A percentile compares a stretch with the other conserved stretches of the same genome.
phyloP scores from a whole-genome alignment of 2,329 filamentous ascomycete genomes.

The Emmonsiellopsis sp. region DNA sequence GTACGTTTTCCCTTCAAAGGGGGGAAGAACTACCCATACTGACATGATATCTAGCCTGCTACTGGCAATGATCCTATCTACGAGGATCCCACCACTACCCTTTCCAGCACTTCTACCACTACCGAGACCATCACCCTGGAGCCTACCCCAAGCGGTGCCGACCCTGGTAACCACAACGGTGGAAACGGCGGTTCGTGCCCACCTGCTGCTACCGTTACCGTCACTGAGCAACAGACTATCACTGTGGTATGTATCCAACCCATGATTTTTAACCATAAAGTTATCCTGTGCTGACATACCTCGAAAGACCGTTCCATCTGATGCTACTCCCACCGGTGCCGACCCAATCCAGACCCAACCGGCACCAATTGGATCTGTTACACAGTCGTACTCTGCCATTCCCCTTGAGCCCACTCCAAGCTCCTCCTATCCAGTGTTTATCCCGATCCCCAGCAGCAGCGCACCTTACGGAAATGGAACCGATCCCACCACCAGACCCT shows the following conservation, averaged over 20 bases:
- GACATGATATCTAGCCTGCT: neutral
- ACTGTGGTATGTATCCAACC: constrained; percentile 16
- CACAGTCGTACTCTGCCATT: neutral
- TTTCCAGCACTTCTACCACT: constrained; percentile 19
- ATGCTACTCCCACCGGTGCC: neutral
- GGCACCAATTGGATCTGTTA: neutral
- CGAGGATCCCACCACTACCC: constrained; percentile 18
- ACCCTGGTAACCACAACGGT: constrained; percentile 4
- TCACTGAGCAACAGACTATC: constrained; percentile 27
- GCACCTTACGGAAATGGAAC: neutral
- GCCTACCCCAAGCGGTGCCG: neutral
- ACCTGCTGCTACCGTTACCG: constrained; percentile 19
- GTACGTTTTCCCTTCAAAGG: neutral
- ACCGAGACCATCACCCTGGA: constrained; percentile 17
- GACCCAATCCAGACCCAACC: neutral
- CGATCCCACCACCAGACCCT: neutral
- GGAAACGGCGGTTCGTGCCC: neutral
- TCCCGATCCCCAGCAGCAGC: neutral
- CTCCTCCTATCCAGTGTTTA: neutral
- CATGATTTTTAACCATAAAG: neutral
- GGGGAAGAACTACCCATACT: neutral
- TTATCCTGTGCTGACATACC: neutral
- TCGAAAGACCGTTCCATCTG: neutral
- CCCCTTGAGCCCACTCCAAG: neutral
- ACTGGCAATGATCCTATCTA: neutral